phyloP scores from a whole-genome alignment of 352 stramenopile genomes.

The Globisporangium alternatum region DNA sequence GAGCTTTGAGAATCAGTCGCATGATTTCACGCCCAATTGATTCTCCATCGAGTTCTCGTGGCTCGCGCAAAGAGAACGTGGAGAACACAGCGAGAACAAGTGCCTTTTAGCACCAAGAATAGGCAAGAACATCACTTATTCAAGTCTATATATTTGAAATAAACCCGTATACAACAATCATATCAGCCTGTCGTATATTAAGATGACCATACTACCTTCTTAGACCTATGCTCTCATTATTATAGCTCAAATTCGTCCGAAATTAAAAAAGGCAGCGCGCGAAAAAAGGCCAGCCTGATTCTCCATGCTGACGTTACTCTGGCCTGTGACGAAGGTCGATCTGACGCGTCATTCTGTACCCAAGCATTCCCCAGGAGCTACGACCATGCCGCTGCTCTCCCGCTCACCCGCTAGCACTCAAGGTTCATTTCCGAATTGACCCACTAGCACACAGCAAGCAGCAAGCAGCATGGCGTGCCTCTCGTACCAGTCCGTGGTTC shows the following conservation, averaged over 20 bases:
- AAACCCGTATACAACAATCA: background rate
- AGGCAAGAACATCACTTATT: background rate
- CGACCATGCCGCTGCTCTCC: background rate
- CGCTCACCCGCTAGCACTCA: background rate
- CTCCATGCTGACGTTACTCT: background rate
- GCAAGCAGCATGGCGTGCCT: slow-evolving; percentile 11
- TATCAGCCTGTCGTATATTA: background rate
- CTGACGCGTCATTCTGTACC: slow-evolving; percentile 1
- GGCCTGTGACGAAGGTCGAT: background rate
- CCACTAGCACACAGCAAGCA: slow-evolving; percentile 1
- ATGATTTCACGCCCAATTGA: background rate
- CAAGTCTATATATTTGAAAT: background rate
- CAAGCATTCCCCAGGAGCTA: background rate
- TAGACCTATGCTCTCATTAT: background rate
- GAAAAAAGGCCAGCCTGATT: slow-evolving; percentile 6
- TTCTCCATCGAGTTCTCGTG: background rate
- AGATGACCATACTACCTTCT: background rate
- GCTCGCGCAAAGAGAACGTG: background rate
- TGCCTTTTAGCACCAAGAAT: background rate
- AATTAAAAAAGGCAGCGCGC: background rate
- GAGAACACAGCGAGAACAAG: background rate
- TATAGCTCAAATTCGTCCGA: background rate
- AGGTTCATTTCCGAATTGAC: slow-evolving; percentile 5
- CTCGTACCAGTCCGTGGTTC: slow-evolving; percentile 1
- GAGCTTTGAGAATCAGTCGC: background rate